Evolutionary conservation across 352 stramenopile species (phyloP).

Genomic region (Pythium oligandrum): DNA sequence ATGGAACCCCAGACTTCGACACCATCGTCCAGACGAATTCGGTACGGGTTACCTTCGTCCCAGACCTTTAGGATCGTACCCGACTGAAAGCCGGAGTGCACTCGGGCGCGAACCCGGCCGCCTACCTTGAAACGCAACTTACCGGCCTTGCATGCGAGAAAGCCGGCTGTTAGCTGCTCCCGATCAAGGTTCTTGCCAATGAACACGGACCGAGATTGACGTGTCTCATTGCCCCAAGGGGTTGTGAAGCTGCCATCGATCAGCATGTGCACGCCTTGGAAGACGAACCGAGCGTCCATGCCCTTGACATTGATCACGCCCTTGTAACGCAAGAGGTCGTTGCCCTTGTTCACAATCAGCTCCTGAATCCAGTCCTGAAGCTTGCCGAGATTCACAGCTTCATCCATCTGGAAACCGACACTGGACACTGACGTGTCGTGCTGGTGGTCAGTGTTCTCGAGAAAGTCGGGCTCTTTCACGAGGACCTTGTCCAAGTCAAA

Average conservation of each 20-base stretch:
- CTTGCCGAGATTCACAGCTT: conserved; percentile 82
- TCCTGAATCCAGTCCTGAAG: conserved; percentile 97
- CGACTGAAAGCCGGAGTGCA: conserved; percentile 30
- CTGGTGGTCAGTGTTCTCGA: conserved; percentile 30
- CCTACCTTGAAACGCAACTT: conserved; percentile 38
- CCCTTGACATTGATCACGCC: conserved; percentile 91
- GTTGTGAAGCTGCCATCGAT: conserved; percentile 89
- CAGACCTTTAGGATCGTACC: conserved; percentile 37
- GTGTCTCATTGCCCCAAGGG: conserved; percentile 76
- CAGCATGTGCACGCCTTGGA: conserved; percentile 96
- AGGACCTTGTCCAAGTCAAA: conserved; percentile 22
- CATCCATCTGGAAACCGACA: conserved; percentile 28
- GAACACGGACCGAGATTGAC: conserved; percentile 93
- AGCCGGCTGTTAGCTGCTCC: conserved; percentile 36
- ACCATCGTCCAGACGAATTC: conserved; percentile 31
- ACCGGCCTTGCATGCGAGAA: conserved; percentile 35
- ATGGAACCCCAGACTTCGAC: conserved; percentile 38
- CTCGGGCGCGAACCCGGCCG: conserved; percentile 35
- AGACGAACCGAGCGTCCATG: conserved; percentile 92
- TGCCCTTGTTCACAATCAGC: conserved; percentile 84
- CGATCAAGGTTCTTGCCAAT: conserved; percentile 90
- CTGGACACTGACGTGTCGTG: conserved; percentile 42
- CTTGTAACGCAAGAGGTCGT: conserved; percentile 93
- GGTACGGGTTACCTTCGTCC: conserved; percentile 47
- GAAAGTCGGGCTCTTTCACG: conserved; percentile 45